Percentiles rank a stretch among this genome's conserved stretches.
Evolutionary conservation across 495 filamentous ascomycete genomes (phyloP).

Genomic region (Talaromyces adpressus): DNA sequence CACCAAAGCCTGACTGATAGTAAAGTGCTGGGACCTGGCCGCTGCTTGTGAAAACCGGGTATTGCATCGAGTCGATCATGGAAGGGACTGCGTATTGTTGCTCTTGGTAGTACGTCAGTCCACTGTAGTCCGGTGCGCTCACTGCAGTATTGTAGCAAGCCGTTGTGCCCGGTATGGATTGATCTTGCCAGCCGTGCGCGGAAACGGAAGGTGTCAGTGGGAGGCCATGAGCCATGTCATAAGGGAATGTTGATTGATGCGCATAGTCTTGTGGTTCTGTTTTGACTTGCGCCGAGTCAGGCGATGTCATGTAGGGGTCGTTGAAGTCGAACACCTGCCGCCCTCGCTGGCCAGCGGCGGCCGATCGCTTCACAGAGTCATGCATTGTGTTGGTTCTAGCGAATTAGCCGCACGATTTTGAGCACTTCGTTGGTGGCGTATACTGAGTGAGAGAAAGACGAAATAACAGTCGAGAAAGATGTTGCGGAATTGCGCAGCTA

Average conservation of each 20-base stretch:
- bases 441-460: neutral
- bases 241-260: slow-evolving; percentile 13
- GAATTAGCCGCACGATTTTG: neutral
- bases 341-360: neutral
- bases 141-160: neutral
- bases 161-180: slow-evolving; percentile 9
- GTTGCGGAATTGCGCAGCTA: neutral
- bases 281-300: slow-evolving; percentile 4
- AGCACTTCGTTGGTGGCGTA: neutral
- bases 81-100: slow-evolving; percentile 3
- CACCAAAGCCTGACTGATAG: neutral
- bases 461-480: neutral
- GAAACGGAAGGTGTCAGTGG: slow-evolving; percentile 10
- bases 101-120: slow-evolving; percentile 2
- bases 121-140: slow-evolving; percentile 4
- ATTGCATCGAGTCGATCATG: neutral
- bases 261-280: slow-evolving; percentile 10
- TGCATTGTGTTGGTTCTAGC: slow-evolving; percentile 1
- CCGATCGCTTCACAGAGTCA: slow-evolving; percentile 3
- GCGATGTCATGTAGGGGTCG: neutral
- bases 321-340: neutral
- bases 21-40: neutral
- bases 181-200: slow-evolving; percentile 14
- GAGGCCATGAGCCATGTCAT: slow-evolving; percentile 28
- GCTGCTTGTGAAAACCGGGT: slow-evolving; percentile 1